Percentiles rank a stretch among this genome's conserved stretches.
Evolutionary conservation across 108 stramenopile species (phyloP).

Genomic region (Cafeteria roenbergensis): DNA sequence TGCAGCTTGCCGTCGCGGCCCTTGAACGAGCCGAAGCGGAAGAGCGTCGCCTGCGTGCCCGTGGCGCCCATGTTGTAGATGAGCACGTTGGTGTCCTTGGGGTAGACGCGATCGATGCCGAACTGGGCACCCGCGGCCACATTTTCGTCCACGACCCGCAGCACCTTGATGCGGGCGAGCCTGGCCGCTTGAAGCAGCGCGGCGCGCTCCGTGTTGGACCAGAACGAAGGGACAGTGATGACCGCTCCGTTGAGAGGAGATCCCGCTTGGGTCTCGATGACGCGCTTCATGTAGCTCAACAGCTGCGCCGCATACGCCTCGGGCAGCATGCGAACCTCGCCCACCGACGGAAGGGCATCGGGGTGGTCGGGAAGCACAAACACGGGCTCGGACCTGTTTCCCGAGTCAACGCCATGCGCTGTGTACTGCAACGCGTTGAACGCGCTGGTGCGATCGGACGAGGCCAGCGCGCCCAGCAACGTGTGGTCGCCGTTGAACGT

Average conservation of each 20-base stretch:
- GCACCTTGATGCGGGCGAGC: constrained; percentile 81
- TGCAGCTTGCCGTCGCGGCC: constrained; percentile 60
- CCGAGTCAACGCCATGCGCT: too few species aligned
- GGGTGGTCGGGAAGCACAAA: too few species aligned
- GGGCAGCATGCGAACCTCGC: too few species aligned
- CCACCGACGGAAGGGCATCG: too few species aligned
- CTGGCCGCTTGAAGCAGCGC: constrained; percentile 81
- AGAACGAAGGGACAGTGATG: constrained; percentile 85
- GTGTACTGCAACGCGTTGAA: constrained; percentile 17
- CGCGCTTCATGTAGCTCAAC: constrained; percentile 72
- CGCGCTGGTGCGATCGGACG: constrained; percentile 57
- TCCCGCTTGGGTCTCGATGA: constrained; percentile 66
- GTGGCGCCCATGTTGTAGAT: constrained; percentile 96
- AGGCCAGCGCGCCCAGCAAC: constrained; percentile 75
- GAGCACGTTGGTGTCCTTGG: constrained; percentile 60
- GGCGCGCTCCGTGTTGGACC: constrained; percentile 76
- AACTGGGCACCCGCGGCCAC: constrained; percentile 91
- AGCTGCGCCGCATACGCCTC: constrained; percentile 95
- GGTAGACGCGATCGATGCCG: constrained; percentile 74
- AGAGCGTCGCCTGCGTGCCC: constrained; percentile 66
- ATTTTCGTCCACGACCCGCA: constrained; percentile 86
- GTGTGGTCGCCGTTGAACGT: constrained; percentile 62
- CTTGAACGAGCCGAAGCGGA: constrained; percentile 61
- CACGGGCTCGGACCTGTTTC: too few species aligned
- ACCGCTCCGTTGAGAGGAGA: constrained; percentile 66